Evolutionary conservation across 768 basidiomycete genomes (phyloP).

Genomic region (Suillus paluster): DNA sequence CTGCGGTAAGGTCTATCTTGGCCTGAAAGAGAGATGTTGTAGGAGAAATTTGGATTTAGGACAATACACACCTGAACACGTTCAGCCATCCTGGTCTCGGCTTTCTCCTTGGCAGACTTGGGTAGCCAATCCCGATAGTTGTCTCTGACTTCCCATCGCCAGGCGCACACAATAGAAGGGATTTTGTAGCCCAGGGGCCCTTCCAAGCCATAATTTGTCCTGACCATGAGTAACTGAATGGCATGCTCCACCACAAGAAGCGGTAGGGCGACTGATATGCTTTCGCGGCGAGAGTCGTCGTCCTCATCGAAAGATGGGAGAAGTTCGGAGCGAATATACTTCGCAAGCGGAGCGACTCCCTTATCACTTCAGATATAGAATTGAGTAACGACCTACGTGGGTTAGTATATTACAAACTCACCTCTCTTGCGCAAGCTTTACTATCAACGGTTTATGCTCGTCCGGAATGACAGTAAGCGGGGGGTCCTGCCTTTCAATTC

Average conservation of each 20-base stretch:
- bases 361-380: slow-evolving; percentile 62
- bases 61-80: slow-evolving; percentile 58
- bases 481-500: slow-evolving; percentile 48
- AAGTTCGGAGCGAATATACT: slow-evolving; percentile 70
- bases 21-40: slow-evolving; percentile 46
- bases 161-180: slow-evolving; percentile 70
- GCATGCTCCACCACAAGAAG: slow-evolving; percentile 59
- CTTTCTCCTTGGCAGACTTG: slow-evolving; percentile 64
- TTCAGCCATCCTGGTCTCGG: slow-evolving; percentile 62
- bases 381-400: background rate
- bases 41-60: slow-evolving; percentile 2
- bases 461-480: slow-evolving; percentile 67
- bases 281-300: slow-evolving; percentile 37
- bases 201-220: slow-evolving; percentile 85
- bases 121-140: slow-evolving; percentile 66
- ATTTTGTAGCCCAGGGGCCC: slow-evolving; percentile 49
- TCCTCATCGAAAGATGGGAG: slow-evolving; percentile 68
- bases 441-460: slow-evolving; percentile 74
- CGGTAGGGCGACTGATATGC: slow-evolving; percentile 46
- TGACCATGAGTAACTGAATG: slow-evolving; percentile 63
- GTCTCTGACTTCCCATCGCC: slow-evolving; percentile 87
- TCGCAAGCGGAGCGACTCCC: slow-evolving; percentile 60
- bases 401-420: slow-evolving; percentile 32
- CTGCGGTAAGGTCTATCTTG: slow-evolving; percentile 53
- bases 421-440: slow-evolving; percentile 88